Base-by-base conservation (phyloP, 1,139 yeast species). In the Kodamaea sp. region DNA sequence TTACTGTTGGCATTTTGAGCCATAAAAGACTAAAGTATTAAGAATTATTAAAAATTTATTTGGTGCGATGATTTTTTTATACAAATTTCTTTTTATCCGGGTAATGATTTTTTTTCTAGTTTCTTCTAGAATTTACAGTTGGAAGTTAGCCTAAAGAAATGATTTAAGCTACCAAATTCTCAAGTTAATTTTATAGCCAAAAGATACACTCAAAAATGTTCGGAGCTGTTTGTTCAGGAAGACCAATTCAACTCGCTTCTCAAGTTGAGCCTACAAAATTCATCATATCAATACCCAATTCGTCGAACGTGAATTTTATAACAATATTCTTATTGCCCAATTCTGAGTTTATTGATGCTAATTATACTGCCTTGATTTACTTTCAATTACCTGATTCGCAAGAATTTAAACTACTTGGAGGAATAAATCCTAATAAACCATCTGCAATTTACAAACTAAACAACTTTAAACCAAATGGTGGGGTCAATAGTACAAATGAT, bases 401-500 rank as follows among this genome's bases (percentile, higher is more conserved):
- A 37, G 96, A 86, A 28, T 92, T 88, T 62, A 78, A 79, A 49
- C 64, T 92, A 12, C 73, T 92, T 34, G 98, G 98, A 11, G 57
- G 86, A 65, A 63, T 94, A 32, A 79, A 85, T 32, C 72, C 78
- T 2, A 65, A 64, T 31, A 92, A 92, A 57, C 97, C 95, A 20
- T 85, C 96, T 40, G 96, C 97, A 0, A 92, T 92, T 6, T 92
- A 86, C 67, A 84, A 82, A 55, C 73, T 92, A 44, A 84, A 79
- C 58, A 81, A 68, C 56, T 57, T 52, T 27, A 67, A 60, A 23
- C 43, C 45, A 2, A 53, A 52, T 35, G 67, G 63, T 10, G 55
- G 62, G 37, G 59, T 63, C 24, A 64, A 64, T 65, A 69, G 60
- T 28, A 64, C 62, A 15, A 70, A 56, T 30, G 54, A 54, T 15